A percentile compares a stretch with the other conserved stretches of the same genome.
These are phyloP conservation scores for Quercus phellos DNA, from an alignment of 331 rosid genomes.

Conservation along the genomic window DNA sequence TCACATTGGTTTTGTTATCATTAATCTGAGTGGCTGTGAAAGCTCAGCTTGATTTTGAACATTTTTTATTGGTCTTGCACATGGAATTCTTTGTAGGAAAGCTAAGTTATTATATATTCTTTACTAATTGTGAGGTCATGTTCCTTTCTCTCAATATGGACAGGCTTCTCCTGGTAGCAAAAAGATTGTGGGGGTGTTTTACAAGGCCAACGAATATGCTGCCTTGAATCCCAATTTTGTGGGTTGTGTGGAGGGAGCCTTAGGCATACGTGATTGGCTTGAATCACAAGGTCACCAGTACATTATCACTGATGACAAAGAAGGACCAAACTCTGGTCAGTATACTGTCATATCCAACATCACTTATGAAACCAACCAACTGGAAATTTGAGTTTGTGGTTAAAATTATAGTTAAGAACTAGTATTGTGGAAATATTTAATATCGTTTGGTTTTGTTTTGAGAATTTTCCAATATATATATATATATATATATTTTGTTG, in stretches of 20 bases:
- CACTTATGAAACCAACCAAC: neutral
- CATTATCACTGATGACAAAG: slow-evolving; percentile 92
- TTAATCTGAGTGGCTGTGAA: neutral
- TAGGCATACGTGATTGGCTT: slow-evolving; percentile 87
- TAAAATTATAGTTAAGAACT: neutral
- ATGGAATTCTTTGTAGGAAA: neutral
- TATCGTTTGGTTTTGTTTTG: neutral
- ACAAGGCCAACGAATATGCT: slow-evolving; percentile 83
- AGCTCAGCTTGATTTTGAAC: neutral
- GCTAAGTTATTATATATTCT: no score
- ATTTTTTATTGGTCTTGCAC: neutral
- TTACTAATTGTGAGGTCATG: neutral
- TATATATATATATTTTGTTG: neutral
- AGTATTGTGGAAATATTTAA: neutral
- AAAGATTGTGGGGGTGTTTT: slow-evolving; percentile 95
- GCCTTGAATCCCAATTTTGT: slow-evolving; percentile 76
- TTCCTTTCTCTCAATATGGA: slow-evolving; percentile 11
- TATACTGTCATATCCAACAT: neutral
- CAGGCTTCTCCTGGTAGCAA: slow-evolving; percentile 69
- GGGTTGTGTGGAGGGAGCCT: slow-evolving; percentile 84
- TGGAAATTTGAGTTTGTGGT: neutral
- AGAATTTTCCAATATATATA: neutral
- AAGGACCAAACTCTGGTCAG: slow-evolving; percentile 76
- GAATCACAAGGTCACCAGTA: slow-evolving; percentile 89
- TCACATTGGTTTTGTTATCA: neutral